Percentiles rank a stretch among this genome's conserved stretches.
Conservation (phyloP, 495 filamentous ascomycete species). For the Penicillium ochrochloron region DNA sequence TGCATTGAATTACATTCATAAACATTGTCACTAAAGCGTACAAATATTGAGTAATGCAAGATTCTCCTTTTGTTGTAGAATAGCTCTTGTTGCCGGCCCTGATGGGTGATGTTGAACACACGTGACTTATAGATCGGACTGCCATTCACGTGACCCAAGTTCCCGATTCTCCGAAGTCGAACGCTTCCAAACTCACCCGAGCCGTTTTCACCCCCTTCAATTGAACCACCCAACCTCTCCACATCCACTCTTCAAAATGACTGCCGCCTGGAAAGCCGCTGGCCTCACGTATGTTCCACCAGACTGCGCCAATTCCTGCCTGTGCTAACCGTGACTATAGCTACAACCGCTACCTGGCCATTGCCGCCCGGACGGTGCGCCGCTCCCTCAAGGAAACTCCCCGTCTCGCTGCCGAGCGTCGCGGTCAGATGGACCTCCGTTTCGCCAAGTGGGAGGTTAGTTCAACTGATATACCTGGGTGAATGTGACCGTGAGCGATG, state of each 20-base stretch:
- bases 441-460: slow-evolving; percentile 95
- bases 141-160: slow-evolving; percentile 37
- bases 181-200: slow-evolving; percentile 42
- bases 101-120: slow-evolving; percentile 2
- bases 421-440: slow-evolving; percentile 86
- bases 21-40: no score
- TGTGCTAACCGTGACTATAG: slow-evolving; percentile 44
- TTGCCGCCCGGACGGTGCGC: slow-evolving; percentile 64
- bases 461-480: slow-evolving; percentile 18
- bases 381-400: slow-evolving; percentile 93
- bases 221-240: slow-evolving; percentile 33
- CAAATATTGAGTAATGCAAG: no score
- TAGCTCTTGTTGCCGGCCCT: background rate
- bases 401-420: slow-evolving; percentile 82
- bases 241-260: slow-evolving; percentile 71
- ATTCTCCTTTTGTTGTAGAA: no score
- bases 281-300: slow-evolving; percentile 80
- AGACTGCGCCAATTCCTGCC: background rate
- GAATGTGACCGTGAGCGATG: background rate
- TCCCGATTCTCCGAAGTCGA: slow-evolving; percentile 52
- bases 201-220: slow-evolving; percentile 39
- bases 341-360: slow-evolving; percentile 61
- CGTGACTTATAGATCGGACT: slow-evolving; percentile 9
- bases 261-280: slow-evolving; percentile 97
- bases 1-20: no score